A percentile compares a stretch with the other conserved stretches of the same genome.
Conservation (phyloP, 345 rosid species). For the Lepidium didymum region DNA sequence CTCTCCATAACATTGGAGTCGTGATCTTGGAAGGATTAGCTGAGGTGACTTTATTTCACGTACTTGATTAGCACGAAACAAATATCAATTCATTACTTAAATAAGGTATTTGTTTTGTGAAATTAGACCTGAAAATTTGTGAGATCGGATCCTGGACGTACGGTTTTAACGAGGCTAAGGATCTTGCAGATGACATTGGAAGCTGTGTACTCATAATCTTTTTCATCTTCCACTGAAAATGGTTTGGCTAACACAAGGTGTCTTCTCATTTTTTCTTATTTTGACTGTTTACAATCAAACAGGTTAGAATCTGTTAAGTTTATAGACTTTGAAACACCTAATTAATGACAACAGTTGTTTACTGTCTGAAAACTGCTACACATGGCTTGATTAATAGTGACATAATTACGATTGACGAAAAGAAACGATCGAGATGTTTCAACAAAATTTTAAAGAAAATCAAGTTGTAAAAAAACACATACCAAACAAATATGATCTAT, state of each 20-base stretch:
- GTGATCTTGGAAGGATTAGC: conserved; percentile 81
- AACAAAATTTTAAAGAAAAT: not conserved
- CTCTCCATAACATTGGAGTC: conserved; percentile 72
- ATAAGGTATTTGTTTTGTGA: not conserved
- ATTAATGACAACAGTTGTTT: not conserved
- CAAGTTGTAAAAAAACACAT: not conserved
- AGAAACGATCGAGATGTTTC: not conserved
- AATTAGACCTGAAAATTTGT: conserved; percentile 43
- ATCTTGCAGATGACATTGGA: conserved; percentile 41
- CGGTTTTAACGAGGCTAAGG: conserved; percentile 39
- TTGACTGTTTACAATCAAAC: conserved; percentile 4
- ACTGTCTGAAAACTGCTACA: not conserved
- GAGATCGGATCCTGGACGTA: conserved; percentile 61
- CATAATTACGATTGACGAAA: not conserved
- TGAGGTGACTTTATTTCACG: too few relatives aligned
- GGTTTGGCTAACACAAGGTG: conserved; percentile 42
- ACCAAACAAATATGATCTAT: not conserved
- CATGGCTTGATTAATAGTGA: not conserved
- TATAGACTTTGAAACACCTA: not conserved
- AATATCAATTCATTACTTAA: not conserved
- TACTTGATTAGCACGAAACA: not conserved
- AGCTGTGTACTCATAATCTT: conserved; percentile 30
- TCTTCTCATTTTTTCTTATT: conserved; percentile 7
- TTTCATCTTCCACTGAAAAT: conserved; percentile 37
- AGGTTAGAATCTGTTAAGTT: not conserved